Conservation (phyloP, 208 protist species). For the Crithidia mellificae region DNA sequence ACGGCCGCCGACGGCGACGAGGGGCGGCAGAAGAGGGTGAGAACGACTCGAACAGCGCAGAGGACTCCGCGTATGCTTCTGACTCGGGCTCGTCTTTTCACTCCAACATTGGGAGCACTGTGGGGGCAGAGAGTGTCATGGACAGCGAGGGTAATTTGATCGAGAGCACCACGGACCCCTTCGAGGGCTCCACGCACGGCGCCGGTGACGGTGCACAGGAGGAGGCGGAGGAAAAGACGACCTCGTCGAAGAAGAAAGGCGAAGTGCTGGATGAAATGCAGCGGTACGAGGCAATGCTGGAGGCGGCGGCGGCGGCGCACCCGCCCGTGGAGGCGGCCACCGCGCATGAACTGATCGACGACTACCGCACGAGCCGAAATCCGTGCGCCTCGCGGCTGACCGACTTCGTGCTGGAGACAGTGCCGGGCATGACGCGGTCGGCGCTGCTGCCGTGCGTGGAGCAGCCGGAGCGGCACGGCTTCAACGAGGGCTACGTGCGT, state of each 20-base stretch:
- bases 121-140: slow-evolving; percentile 11
- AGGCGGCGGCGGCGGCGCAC: background rate
- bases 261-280: no score
- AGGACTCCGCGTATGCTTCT: background rate
- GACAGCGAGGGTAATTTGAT: slow-evolving; percentile 1
- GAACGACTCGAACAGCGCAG: background rate
- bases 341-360: background rate
- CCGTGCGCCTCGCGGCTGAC: slow-evolving; percentile 16
- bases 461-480: slow-evolving; percentile 26
- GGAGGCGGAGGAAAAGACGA: background rate
- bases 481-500: slow-evolving; percentile 24
- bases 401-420: slow-evolving; percentile 13
- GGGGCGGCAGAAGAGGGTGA: background rate
- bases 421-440: slow-evolving; percentile 8
- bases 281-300: background rate
- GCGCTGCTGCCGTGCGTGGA: slow-evolving; percentile 29
- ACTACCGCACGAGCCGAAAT: slow-evolving; percentile 2
- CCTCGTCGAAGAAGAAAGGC: no score
- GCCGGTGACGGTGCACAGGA: background rate
- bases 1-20: no score
- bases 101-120: background rate
- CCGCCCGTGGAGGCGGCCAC: background rate
- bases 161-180: background rate
- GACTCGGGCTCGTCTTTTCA: background rate
- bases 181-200: background rate